phyloP scores from a whole-genome alignment of 2,329 filamentous ascomycete species.

The Apiospora malaysiana region DNA sequence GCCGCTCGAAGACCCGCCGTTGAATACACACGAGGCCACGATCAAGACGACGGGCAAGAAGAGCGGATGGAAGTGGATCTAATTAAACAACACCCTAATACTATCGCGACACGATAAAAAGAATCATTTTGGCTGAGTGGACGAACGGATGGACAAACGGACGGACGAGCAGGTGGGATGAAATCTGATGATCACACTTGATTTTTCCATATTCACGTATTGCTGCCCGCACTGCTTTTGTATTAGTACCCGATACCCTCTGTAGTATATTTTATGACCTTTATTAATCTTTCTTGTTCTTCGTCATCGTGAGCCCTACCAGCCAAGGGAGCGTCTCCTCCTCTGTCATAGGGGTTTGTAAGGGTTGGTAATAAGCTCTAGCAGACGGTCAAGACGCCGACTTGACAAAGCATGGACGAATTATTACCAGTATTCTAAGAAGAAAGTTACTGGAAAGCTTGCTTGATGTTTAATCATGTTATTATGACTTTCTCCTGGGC shows the following conservation, averaged over 20 bases:
- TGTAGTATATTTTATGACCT: background rate
- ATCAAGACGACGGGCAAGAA: background rate
- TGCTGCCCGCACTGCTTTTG: conserved; percentile 5
- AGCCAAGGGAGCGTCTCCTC: background rate
- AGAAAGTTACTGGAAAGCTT: no score
- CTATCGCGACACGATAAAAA: background rate
- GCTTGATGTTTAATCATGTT: no score
- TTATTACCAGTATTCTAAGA: no score
- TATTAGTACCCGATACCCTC: conserved; percentile 14
- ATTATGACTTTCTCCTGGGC: no score
- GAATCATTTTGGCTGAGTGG: background rate
- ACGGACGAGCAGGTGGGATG: background rate
- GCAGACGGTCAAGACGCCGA: no score
- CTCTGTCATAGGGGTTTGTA: no score
- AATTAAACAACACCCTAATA: background rate
- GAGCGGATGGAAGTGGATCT: background rate
- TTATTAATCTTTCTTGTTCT: background rate
- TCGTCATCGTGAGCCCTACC: background rate
- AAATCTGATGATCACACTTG: conserved; percentile 1
- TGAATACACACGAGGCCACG: conserved; percentile 6
- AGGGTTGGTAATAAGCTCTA: no score
- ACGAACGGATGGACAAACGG: background rate
- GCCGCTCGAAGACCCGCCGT: conserved; percentile 7
- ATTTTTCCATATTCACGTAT: background rate
- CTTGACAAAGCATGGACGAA: no score